These are phyloP conservation scores for Eucalyptus cloeziana DNA, from an alignment of 345 rosid genomes.

Conservation along the genomic window DNA sequence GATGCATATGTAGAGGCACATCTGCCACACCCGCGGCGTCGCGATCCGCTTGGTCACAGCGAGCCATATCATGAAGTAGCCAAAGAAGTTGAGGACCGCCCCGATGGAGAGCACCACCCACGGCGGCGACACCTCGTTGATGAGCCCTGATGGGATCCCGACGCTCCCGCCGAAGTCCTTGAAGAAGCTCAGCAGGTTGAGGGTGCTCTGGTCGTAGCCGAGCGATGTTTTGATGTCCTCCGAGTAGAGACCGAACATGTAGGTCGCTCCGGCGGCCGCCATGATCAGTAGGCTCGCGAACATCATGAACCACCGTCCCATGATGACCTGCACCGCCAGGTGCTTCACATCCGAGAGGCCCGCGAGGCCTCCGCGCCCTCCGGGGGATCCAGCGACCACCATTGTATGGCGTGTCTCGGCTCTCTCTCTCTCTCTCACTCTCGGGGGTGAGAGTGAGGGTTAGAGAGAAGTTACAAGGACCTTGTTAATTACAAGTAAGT, in stretches of 20 bases:
- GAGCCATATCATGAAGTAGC: conserved; percentile 67
- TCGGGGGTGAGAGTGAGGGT: background rate
- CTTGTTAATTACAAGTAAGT: background rate
- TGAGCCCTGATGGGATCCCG: conserved; percentile 42
- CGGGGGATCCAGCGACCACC: background rate
- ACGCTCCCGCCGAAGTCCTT: conserved; percentile 53
- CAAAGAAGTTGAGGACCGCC: conserved; percentile 38
- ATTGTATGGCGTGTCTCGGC: background rate
- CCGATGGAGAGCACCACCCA: conserved; percentile 53
- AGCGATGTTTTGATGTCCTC: conserved; percentile 12
- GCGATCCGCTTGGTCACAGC: conserved; percentile 35
- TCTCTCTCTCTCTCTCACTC: background rate
- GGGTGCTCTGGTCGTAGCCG: conserved; percentile 55
- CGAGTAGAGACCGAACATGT: conserved; percentile 49
- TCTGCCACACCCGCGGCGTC: conserved; percentile 32
- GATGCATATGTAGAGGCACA: conserved; percentile 53
- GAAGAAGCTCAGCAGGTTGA: conserved; percentile 50
- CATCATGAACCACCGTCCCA: conserved; percentile 49
- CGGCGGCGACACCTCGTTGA: conserved; percentile 53
- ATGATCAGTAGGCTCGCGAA: conserved; percentile 50
- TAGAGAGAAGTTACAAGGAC: background rate
- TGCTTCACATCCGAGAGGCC: conserved; percentile 2
- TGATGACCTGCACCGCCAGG: conserved; percentile 17
- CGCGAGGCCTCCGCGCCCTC: background rate
- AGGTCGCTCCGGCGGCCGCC: conserved; percentile 56